Evolutionary conservation across 2,329 filamentous ascomycete genomes (phyloP).

Genomic region (Microcyclosporella mali): DNA sequence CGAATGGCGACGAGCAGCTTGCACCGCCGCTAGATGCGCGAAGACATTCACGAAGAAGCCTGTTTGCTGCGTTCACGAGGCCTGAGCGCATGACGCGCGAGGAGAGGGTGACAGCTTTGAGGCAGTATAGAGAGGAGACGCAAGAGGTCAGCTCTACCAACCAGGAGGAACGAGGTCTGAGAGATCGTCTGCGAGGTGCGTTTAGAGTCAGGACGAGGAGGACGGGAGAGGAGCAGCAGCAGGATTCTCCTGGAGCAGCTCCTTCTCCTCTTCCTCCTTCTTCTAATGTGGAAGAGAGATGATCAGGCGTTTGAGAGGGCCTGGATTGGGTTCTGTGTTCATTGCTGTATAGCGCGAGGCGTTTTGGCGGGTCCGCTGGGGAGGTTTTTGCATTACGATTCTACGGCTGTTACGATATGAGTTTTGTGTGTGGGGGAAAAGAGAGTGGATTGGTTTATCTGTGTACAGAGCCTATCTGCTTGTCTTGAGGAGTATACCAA

Average conservation of each 20-base stretch:
- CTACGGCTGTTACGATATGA: too few species aligned
- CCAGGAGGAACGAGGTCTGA: conserved; percentile 17
- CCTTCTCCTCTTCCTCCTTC: too few species aligned
- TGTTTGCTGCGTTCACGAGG: conserved; percentile 34
- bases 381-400: too few species aligned
- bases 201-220: conserved; percentile 28
- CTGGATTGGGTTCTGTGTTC: too few species aligned
- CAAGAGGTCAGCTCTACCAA: conserved; percentile 8
- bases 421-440: too few species aligned
- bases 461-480: too few species aligned
- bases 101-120: conserved; percentile 38
- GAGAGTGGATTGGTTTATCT: too few species aligned
- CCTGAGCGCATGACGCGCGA: conserved; percentile 38
- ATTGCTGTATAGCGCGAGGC: too few species aligned
- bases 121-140: conserved; percentile 30
- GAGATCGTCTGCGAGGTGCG: conserved; percentile 20
- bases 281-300: background rate
- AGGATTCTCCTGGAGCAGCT: background rate
- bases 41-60: conserved; percentile 24
- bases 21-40: conserved; percentile 19
- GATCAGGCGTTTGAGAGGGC: too few species aligned
- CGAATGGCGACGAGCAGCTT: conserved; percentile 26
- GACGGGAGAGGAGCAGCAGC: conserved; percentile 24
- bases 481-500: too few species aligned
- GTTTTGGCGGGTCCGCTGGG: too few species aligned